Evolutionary conservation across 257 asterid species (phyloP).

Genomic region (Solanum lignicaule): DNA sequence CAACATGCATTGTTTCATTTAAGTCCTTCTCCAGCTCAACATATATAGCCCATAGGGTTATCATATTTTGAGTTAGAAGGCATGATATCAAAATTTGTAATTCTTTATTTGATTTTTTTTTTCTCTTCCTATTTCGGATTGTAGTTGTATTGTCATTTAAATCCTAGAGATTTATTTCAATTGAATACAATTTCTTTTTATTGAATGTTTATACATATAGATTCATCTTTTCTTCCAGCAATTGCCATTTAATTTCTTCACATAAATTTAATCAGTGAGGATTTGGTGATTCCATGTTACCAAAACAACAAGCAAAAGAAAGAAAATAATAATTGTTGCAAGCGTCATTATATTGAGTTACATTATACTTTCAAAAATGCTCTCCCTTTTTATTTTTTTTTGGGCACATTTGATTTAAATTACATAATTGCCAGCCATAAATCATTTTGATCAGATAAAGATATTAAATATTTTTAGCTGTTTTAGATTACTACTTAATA

Average conservation of each 20-base stretch:
- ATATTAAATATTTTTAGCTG: no score
- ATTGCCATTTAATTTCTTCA: neutral
- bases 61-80: neutral
- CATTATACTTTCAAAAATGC: no score
- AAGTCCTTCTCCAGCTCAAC: neutral
- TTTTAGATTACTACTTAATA: no score
- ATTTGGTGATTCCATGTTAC: no score
- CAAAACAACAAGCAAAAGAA: no score
- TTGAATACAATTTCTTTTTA: neutral
- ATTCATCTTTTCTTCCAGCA: neutral
- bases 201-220: neutral
- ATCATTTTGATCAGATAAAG: no score
- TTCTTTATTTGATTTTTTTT: neutral
- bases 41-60: neutral
- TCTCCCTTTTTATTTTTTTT: no score
- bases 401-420: no score
- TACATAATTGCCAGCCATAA: no score
- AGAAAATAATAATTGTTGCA: no score
- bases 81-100: neutral
- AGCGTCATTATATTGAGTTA: no score
- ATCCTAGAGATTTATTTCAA: neutral
- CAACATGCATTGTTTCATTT: neutral
- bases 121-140: neutral
- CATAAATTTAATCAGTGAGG: neutral
- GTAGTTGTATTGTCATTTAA: neutral